Evolutionary conservation across 2,329 filamentous ascomycete species (phyloP), one percentile per base, ranked within the genome.

Genomic region (Pseudovirgaria hyperparasitica): DNA sequence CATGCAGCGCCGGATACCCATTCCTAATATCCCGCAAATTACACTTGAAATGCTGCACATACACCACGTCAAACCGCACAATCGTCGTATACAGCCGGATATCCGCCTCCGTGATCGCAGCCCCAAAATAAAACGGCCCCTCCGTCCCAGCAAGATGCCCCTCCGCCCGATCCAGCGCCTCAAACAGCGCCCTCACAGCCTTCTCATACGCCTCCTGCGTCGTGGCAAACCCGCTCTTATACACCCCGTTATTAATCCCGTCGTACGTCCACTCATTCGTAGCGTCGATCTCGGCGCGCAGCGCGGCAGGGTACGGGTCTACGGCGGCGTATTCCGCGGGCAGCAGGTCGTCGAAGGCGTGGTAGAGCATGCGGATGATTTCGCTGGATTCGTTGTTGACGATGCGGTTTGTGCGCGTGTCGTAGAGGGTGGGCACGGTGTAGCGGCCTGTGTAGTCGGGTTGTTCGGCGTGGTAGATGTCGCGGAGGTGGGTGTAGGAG

Each of bases 341-440:
- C n/a, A 66, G 39, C 14, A 64, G 25, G 20, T 57, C 46, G 31
- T 96, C 76, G 48, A 96, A 96, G 52, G 73, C 81, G 22, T 66
- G 67, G 48, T 81, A 81, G 35, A 94, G 63, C 81, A 93, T 92
- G 48, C 86, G 76, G 51, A 93, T 75, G 50, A 94, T 93, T 60
- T 94, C 86, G 39, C 76, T 76, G 54, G 79, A 84, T 66, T 93
- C 86, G 41, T 94, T 94, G 69, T 69, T 90, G 35, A 93, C 85
- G 45, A 93, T 92, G 18, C 62, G 70, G 43, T 75, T 68, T 27
- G 62, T 58, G 59, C 78, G 74, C 58, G 72, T 82, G 57, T 92
- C 82, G 58, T 79, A 92, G 29, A 94, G 64, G 3, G 82, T 78
- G 0, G 86, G 86, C 10, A 94, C 86, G 0, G 86, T 93, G 53